Base-by-base conservation (phyloP, 139 green algal species). In the Chlorella sp. region DNA sequence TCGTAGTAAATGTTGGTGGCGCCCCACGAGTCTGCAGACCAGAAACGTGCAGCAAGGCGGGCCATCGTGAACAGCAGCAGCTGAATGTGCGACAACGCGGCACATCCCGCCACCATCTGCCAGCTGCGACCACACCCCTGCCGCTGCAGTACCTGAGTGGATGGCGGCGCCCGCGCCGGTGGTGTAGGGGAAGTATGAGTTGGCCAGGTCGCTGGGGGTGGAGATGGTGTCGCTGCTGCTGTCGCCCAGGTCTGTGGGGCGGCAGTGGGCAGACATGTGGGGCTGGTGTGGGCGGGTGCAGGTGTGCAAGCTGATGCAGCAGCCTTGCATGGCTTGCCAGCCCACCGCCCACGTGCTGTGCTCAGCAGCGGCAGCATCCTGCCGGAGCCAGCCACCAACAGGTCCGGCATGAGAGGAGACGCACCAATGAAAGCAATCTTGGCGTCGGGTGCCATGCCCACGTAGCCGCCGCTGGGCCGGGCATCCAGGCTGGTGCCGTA, bases 1-100 rank as follows among this genome's bases (percentile, higher is more conserved):
- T 97, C 94, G 87, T 98, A 98, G 6, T 64, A 76, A 30, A 90
- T 82, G 28, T 83, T 79, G n/a, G 80, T 81, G 43, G 90, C 94
- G 13, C 96, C 96, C 96, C 96, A 99, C 0, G 94, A 98, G 81
- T 98, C 96, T 83, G 82, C 89, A 94, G 64, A 96, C 92, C 5
- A 98, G 72, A 19, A 90, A 82, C 20, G 93, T 94, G 32, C n/a
- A n/a, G n/a, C n/a, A n/a, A n/a, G n/a, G n/a, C n/a, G n/a, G n/a
- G n/a, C n/a, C n/a, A n/a, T n/a, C n/a, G n/a, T n/a, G n/a, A n/a
- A n/a, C n/a, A n/a, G n/a, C n/a, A n/a, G n/a, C n/a, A n/a, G n/a
- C n/a, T n/a, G n/a, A n/a, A n/a, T n/a, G n/a, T n/a, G n/a, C n/a
- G n/a, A n/a, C n/a, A n/a, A n/a, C n/a, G n/a, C n/a, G n/a, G n/a